Conservation (phyloP, 805 yeast species). For the Wickerhamiella parazyma region DNA sequence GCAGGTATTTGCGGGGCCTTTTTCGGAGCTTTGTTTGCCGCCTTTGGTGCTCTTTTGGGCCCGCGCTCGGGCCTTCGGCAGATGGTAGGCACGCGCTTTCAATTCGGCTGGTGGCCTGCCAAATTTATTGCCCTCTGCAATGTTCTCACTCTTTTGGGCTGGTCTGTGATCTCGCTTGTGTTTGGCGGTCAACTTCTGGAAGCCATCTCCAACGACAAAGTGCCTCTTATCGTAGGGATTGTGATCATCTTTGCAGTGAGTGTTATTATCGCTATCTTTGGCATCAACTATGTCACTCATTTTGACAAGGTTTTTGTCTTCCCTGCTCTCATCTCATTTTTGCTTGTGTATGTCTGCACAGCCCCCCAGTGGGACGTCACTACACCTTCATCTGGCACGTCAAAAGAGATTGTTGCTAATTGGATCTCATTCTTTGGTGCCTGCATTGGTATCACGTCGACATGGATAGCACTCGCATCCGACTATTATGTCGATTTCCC, state of each 20-base stretch:
- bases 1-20: slow-evolving; percentile 51
- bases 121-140: slow-evolving; percentile 60
- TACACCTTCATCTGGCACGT: slow-evolving; percentile 28
- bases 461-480: slow-evolving; percentile 81
- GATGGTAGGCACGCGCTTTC: slow-evolving; percentile 66
- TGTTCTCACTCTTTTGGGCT: slow-evolving; percentile 70
- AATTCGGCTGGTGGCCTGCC: slow-evolving; percentile 80
- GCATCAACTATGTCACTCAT: slow-evolving; percentile 54
- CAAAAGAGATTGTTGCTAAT: slow-evolving; percentile 43
- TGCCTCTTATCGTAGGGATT: slow-evolving; percentile 65
- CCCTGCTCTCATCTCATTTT: slow-evolving; percentile 55
- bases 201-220: slow-evolving; percentile 47
- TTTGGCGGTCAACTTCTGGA: slow-evolving; percentile 76
- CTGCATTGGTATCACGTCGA: slow-evolving; percentile 63
- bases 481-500: slow-evolving; percentile 78
- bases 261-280: slow-evolving; percentile 58
- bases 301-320: slow-evolving; percentile 56
- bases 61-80: slow-evolving; percentile 84
- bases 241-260: slow-evolving; percentile 52
- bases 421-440: slow-evolving; percentile 61
- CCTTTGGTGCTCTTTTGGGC: slow-evolving; percentile 76
- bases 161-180: slow-evolving; percentile 86
- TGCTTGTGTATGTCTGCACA: slow-evolving; percentile 46
- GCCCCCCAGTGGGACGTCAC: slow-evolving; percentile 21
- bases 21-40: slow-evolving; percentile 65